These are phyloP conservation scores for Neocallimastix lanati DNA, from an alignment of 192 early-diverging fungal genomes.

Conservation along the genomic window DNA sequence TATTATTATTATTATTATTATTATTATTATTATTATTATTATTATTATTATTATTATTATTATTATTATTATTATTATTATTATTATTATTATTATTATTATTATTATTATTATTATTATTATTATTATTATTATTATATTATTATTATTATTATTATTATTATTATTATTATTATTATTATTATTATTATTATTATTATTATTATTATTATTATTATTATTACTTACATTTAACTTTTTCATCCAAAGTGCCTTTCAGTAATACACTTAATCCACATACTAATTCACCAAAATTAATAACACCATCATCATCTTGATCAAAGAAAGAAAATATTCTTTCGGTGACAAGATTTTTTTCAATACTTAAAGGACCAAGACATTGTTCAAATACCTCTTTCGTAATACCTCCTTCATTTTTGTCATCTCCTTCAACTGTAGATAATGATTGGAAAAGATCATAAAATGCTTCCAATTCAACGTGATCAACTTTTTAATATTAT, in stretches of 20 bases:
- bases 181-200: too few relatives aligned
- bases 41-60: too few relatives aligned
- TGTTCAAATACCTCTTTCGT: constrained; percentile 56
- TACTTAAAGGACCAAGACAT: constrained; percentile 70
- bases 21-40: too few relatives aligned
- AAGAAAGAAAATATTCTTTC: constrained; percentile 76
- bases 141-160: too few relatives aligned
- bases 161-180: too few relatives aligned
- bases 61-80: too few relatives aligned
- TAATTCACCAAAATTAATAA: constrained; percentile 69
- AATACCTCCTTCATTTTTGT: constrained; percentile 46
- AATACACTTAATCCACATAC: constrained; percentile 61
- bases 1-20: too few relatives aligned
- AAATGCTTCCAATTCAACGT: constrained; percentile 65
- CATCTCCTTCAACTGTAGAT: constrained; percentile 28
- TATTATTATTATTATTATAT: too few relatives aligned
- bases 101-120: too few relatives aligned
- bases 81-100: too few relatives aligned
- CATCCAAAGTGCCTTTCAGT: constrained; percentile 72
- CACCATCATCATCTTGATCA: constrained; percentile 61
- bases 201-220: too few relatives aligned
- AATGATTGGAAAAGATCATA: constrained; percentile 74
- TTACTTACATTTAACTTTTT: constrained; percentile 69
- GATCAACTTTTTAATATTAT: constrained; percentile 41
- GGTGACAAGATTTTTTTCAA: constrained; percentile 67